Percentiles rank a stretch among this genome's conserved stretches.
phyloP scores from a whole-genome alignment of 106 monocot genomes.

The Vanilla planifolia region DNA sequence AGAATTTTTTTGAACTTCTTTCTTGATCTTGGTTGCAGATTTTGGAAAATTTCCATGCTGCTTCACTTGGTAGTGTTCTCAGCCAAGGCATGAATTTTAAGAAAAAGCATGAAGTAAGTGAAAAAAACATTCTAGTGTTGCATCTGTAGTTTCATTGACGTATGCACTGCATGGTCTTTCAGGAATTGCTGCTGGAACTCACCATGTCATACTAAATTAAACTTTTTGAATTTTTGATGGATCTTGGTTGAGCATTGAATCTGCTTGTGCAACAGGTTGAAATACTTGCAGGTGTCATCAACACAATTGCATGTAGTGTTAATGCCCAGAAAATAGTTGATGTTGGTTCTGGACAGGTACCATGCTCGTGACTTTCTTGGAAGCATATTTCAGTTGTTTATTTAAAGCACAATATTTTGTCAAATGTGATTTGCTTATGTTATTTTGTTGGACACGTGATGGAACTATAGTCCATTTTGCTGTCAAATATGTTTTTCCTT shows the following conservation, averaged over 20 bases:
- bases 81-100: conserved; percentile 92
- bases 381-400: neutral
- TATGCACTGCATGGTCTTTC: neutral
- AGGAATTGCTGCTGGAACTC: neutral
- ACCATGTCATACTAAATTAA: neutral
- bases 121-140: neutral
- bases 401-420: too few relatives aligned
- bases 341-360: conserved; percentile 98
- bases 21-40: conserved; percentile 34
- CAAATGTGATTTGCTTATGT: too few relatives aligned
- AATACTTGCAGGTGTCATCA: conserved; percentile 53
- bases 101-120: conserved; percentile 94
- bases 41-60: conserved; percentile 30
- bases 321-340: conserved; percentile 72
- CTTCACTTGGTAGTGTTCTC: conserved; percentile 69
- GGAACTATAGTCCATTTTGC: too few relatives aligned
- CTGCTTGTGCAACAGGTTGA: conserved; percentile 51
- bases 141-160: neutral
- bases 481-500: neutral
- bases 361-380: neutral
- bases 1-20: neutral
- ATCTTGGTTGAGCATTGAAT: neutral
- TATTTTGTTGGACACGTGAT: too few relatives aligned
- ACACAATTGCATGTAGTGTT: conserved; percentile 32
- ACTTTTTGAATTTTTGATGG: neutral